A percentile compares a stretch with the other conserved stretches of the same genome.
Conservation (phyloP, 192 early-diverging fungal species). For the Coemansia sp. region DNA sequence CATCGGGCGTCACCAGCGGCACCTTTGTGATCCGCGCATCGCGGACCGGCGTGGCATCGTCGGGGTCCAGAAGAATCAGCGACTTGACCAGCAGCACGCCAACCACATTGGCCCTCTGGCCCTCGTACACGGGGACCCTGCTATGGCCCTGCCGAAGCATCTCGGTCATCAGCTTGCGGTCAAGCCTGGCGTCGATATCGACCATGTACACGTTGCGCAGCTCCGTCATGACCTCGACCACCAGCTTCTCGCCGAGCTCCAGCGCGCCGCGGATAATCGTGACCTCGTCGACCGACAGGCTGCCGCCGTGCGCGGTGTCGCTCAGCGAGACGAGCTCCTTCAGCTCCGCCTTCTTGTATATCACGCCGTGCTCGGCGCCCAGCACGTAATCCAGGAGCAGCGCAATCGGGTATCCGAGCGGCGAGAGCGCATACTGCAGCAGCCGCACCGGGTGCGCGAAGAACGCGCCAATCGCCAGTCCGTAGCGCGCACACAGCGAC, state of each 20-base stretch:
- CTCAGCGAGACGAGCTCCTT: slow-evolving; percentile 79
- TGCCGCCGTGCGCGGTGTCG: slow-evolving; percentile 67
- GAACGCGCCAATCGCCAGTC: slow-evolving; percentile 85
- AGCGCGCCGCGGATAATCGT: slow-evolving; percentile 78
- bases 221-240: slow-evolving; percentile 72
- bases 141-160: slow-evolving; percentile 73
- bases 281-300: slow-evolving; percentile 75
- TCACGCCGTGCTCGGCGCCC: slow-evolving; percentile 83
- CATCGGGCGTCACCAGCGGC: slow-evolving; percentile 49
- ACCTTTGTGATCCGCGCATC: slow-evolving; percentile 57
- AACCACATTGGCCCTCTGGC: slow-evolving; percentile 64
- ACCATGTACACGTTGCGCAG: slow-evolving; percentile 69
- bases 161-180: slow-evolving; percentile 57
- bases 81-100: slow-evolving; percentile 80
- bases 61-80: slow-evolving; percentile 72
- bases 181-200: slow-evolving; percentile 61
- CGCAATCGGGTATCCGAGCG: slow-evolving; percentile 83
- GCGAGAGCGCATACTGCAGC: slow-evolving; percentile 67
- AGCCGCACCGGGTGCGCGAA: slow-evolving; percentile 75
- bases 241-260: slow-evolving; percentile 71
- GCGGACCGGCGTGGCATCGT: slow-evolving; percentile 64
- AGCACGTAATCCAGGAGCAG: slow-evolving; percentile 79
- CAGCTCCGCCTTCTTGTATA: slow-evolving; percentile 80
- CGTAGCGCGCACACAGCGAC: slow-evolving; percentile 85
- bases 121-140: slow-evolving; percentile 72